phyloP scores from a whole-genome alignment of 2,329 filamentous ascomycete genomes.

The Alternaria sp. region DNA sequence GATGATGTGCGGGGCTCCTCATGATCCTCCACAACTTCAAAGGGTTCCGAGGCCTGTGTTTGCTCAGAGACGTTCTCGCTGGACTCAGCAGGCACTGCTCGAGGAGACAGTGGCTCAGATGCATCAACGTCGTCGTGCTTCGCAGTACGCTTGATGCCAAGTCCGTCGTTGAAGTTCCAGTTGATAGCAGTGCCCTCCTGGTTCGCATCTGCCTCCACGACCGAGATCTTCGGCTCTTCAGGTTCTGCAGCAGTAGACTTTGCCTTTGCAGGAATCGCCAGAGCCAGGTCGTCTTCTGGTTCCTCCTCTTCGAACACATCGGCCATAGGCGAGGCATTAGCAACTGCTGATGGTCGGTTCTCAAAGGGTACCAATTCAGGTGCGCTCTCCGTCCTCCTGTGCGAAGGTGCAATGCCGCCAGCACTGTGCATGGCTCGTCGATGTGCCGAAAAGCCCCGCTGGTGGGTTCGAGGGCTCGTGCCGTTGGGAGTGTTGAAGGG shows the following conservation, averaged over 20 bases:
- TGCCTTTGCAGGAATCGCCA: conserved; percentile 24
- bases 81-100: conserved; percentile 16
- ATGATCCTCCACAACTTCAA: conserved; percentile 54
- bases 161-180: conserved; percentile 51
- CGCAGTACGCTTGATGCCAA: conserved; percentile 41
- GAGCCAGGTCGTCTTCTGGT: conserved; percentile 59
- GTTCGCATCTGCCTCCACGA: conserved; percentile 53
- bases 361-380: conserved; percentile 81
- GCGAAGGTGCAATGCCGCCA: conserved; percentile 76
- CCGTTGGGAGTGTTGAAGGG: conserved; percentile 86
- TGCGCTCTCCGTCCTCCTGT: conserved; percentile 79
- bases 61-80: conserved; percentile 14
- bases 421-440: conserved; percentile 79
- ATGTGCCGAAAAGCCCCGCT: conserved; percentile 48
- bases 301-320: conserved; percentile 89
- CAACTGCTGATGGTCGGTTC: conserved; percentile 52
- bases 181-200: conserved; percentile 51
- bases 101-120: conserved; percentile 36
- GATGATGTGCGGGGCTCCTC: conserved; percentile 58
- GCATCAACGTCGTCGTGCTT: conserved; percentile 9
- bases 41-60: conserved; percentile 37
- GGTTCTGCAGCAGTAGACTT: conserved; percentile 35
- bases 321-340: conserved; percentile 76
- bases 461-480: conserved; percentile 63
- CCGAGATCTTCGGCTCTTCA: conserved; percentile 52